Conservation (phyloP, 177 flowering plant genomes). For the Vitis hybrid region DNA sequence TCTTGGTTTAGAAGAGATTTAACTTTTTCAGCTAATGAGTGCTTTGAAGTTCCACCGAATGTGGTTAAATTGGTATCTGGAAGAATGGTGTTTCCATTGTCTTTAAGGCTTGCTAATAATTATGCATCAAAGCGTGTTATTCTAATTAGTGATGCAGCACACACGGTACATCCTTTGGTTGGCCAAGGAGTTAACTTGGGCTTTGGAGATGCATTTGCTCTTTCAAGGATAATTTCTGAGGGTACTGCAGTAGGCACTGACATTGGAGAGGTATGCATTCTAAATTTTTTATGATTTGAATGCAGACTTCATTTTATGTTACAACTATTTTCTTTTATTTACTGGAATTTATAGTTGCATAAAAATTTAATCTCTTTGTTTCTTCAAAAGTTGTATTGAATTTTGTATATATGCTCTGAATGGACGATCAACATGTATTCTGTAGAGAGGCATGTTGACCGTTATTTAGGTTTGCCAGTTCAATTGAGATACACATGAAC, state of each 20-base stretch:
- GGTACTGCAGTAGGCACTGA: constrained; percentile 79
- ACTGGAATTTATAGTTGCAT: no score
- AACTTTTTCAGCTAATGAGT: constrained; percentile 44
- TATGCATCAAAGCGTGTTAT: constrained; percentile 74
- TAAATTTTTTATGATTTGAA: no score
- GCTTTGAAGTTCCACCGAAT: constrained; percentile 83
- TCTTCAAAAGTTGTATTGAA: no score
- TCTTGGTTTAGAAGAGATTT: constrained; percentile 47
- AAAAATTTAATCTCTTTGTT: no score
- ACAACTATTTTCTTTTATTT: no score
- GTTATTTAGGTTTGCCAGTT: no score
- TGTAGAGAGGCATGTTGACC: no score
- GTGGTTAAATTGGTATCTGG: constrained; percentile 68
- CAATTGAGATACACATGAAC: no score
- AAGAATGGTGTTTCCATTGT: constrained; percentile 89
- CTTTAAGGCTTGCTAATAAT: constrained; percentile 70
- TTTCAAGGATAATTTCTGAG: constrained; percentile 73
- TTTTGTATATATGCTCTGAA: no score
- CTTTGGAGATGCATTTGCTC: constrained; percentile 80
- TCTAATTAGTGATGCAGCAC: constrained; percentile 96
- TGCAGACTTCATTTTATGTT: no score
- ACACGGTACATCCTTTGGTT: constrained; percentile 96
- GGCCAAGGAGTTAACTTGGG: constrained; percentile 99
- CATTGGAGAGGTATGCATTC: constrained; percentile 76
- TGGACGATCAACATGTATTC: no score